Conservation (phyloP, 192 early-diverging fungal genomes). For the Coemansia sp. region DNA sequence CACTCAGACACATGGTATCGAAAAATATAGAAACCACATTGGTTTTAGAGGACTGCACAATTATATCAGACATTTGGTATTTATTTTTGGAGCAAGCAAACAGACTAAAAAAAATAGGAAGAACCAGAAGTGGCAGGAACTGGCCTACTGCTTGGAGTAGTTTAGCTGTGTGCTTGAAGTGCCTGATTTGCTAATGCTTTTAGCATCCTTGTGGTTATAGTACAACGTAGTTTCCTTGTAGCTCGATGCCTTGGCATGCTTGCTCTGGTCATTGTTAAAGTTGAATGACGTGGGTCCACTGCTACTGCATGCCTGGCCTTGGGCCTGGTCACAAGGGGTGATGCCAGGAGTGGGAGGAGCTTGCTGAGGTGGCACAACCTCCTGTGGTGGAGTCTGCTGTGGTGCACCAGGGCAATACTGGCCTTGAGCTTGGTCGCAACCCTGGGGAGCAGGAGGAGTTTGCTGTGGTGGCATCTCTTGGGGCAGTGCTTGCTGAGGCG, state of each 20-base stretch:
- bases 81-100: no score
- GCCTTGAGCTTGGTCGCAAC: not conserved
- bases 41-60: no score
- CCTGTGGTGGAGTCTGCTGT: not conserved
- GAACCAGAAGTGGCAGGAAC: not conserved
- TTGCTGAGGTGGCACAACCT: not conserved
- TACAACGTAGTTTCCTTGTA: slow-evolving; percentile 34
- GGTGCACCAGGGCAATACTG: not conserved
- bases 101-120: no score
- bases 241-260: slow-evolving; percentile 10
- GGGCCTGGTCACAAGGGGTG: slow-evolving; percentile 1
- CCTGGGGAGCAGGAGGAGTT: not conserved
- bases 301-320: slow-evolving; percentile 3
- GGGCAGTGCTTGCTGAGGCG: not conserved
- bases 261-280: slow-evolving; percentile 28
- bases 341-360: not conserved
- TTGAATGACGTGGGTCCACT: slow-evolving; percentile 6
- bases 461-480: not conserved
- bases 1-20: no score
- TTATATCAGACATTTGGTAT: no score
- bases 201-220: slow-evolving; percentile 38
- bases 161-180: slow-evolving; percentile 30
- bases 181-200: slow-evolving; percentile 12
- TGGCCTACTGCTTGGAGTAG: slow-evolving; percentile 7
- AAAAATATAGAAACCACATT: no score